phyloP scores from a whole-genome alignment of 1,284 basidiomycete species.

The Gymnopus androsaceus region DNA sequence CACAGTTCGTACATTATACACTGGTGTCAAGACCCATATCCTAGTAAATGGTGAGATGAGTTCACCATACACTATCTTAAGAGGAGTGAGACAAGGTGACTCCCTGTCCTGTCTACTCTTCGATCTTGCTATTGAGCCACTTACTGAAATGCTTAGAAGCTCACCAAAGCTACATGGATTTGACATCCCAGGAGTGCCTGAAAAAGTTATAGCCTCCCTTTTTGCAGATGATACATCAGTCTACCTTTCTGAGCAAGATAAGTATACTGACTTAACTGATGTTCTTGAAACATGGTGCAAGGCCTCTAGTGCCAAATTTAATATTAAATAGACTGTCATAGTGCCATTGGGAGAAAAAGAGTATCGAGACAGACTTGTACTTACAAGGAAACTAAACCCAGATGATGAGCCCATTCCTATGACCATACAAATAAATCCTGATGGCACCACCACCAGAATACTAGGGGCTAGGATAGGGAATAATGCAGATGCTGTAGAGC shows the following conservation, averaged over 20 bases:
- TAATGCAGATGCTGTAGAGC: not conserved
- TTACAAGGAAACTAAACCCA: slow-evolving; percentile 3
- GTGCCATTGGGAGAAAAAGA: slow-evolving; percentile 30
- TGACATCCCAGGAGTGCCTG: slow-evolving; percentile 13
- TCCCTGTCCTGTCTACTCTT: slow-evolving; percentile 15
- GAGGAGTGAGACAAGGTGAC: not conserved
- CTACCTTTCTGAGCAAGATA: slow-evolving; percentile 24
- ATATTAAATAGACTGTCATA: slow-evolving; percentile 35
- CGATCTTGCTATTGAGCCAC: too few species aligned
- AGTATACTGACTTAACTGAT: slow-evolving; percentile 17
- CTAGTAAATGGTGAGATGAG: not conserved
- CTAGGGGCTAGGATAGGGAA: slow-evolving; percentile 9
- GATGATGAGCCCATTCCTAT: slow-evolving; percentile 27
- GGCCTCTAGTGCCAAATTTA: slow-evolving; percentile 37
- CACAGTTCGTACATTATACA: not conserved
- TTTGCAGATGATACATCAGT: slow-evolving; percentile 35
- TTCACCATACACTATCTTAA: not conserved
- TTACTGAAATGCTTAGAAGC: slow-evolving; percentile 16
- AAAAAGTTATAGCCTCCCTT: slow-evolving; percentile 25
- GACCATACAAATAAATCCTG: slow-evolving; percentile 6
- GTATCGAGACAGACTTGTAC: slow-evolving; percentile 11
- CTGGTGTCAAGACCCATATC: not conserved
- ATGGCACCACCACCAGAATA: not conserved
- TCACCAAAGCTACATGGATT: slow-evolving; percentile 21
- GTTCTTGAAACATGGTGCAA: slow-evolving; percentile 32